Percentiles rank a stretch among this genome's conserved stretches.
Evolutionary conservation across 176 grass and related monocot genomes (phyloP).

Genomic region (Phoenix roebelenii): DNA sequence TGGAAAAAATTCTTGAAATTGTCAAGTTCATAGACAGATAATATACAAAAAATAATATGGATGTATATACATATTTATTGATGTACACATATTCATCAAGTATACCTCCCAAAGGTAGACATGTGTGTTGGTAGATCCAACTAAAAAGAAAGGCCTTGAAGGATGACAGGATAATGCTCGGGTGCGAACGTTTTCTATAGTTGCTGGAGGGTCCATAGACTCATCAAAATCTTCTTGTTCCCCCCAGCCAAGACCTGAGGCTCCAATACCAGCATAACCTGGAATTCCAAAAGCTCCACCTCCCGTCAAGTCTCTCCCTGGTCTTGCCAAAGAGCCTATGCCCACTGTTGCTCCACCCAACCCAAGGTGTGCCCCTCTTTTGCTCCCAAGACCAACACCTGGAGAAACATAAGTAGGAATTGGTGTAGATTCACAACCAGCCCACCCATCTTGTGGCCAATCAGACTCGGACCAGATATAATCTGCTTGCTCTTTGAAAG

Average conservation of each 20-base stretch:
- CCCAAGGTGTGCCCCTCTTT: constrained; percentile 48
- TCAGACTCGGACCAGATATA: constrained; percentile 88
- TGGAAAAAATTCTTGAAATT: too few relatives aligned
- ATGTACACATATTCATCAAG: not conserved
- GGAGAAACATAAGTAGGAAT: constrained; percentile 60
- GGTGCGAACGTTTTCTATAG: constrained; percentile 32
- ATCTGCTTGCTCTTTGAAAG: constrained; percentile 31
- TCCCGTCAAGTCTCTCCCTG: constrained; percentile 76
- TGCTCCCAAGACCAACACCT: constrained; percentile 46
- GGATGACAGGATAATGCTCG: constrained; percentile 29
- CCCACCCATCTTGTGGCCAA: constrained; percentile 84
- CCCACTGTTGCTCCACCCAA: constrained; percentile 45
- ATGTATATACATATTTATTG: too few relatives aligned
- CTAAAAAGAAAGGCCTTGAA: constrained; percentile 32
- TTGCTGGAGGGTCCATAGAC: constrained; percentile 30
- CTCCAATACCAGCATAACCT: constrained; percentile 76
- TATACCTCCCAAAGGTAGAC: constrained; percentile 38
- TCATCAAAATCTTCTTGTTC: constrained; percentile 37
- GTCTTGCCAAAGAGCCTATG: constrained; percentile 56
- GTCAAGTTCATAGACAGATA: too few relatives aligned
- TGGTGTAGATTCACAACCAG: constrained; percentile 75
- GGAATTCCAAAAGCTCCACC: constrained; percentile 95
- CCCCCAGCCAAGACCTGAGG: constrained; percentile 31
- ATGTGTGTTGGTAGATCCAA: constrained; percentile 46
- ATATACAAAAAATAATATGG: too few relatives aligned